Percentiles rank a stretch among this genome's conserved stretches.
phyloP scores from a whole-genome alignment of 345 rosid species.

The Hevea brasiliensis region DNA sequence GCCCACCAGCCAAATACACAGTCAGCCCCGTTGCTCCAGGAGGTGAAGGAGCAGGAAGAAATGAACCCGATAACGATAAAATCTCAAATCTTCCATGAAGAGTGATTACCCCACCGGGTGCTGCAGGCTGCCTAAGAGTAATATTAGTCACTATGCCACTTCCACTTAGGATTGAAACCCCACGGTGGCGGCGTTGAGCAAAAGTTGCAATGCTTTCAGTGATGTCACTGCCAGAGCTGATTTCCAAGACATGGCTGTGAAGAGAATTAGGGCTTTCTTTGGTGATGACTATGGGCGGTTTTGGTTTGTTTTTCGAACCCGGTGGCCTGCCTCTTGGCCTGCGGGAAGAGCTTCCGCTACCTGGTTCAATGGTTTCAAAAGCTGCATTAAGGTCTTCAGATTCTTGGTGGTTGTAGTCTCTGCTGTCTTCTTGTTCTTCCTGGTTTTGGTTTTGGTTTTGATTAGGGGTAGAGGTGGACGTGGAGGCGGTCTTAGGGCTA shows the following conservation, averaged over 20 bases:
- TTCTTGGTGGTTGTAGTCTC: conserved; percentile 30
- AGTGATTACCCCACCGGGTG: conserved; percentile 61
- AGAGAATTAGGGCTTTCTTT: conserved; percentile 86
- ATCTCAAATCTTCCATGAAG: conserved; percentile 90
- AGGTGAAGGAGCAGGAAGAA: conserved; percentile 70
- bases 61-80: conserved; percentile 72
- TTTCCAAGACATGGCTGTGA: conserved; percentile 82
- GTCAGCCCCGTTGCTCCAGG: conserved; percentile 74
- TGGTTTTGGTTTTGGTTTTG: conserved; percentile 35
- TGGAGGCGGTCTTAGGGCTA: conserved; percentile 41
- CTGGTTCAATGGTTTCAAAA: conserved; percentile 39
- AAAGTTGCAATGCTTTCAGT: conserved; percentile 60
- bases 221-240: conserved; percentile 71
- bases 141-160: conserved; percentile 77
- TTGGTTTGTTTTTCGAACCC: conserved; percentile 86
- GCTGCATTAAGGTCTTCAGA: conserved; percentile 29
- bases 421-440: conserved; percentile 51
- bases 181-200: conserved; percentile 65
- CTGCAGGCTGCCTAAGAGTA: conserved; percentile 74
- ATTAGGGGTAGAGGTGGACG: conserved; percentile 26
- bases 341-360: conserved; percentile 55
- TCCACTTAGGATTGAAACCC: conserved; percentile 78
- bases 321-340: conserved; percentile 86
- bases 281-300: conserved; percentile 65
- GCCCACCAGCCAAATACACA: conserved; percentile 80